Evolutionary conservation across 345 rosid genomes (phyloP).

Genomic region (Draba incana): DNA sequence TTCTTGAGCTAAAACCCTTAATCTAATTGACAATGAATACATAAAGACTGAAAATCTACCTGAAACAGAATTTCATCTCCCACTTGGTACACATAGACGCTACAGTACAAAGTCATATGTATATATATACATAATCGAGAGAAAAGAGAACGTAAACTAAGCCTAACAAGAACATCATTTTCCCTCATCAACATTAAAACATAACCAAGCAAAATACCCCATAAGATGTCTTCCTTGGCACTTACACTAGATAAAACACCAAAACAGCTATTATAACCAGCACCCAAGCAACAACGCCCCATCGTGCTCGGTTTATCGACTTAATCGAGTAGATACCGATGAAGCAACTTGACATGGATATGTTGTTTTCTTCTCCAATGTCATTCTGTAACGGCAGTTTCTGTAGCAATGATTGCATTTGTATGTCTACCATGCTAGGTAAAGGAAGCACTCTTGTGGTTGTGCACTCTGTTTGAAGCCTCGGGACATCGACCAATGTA

Average conservation of each 20-base stretch:
- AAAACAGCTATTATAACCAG: constrained; percentile 35
- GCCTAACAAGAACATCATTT: constrained; percentile 12
- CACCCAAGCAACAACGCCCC: constrained; percentile 33
- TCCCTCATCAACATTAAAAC: constrained; percentile 19
- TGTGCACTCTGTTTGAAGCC: constrained; percentile 37
- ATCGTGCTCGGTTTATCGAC: constrained; percentile 41
- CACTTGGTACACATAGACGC: too few relatives aligned
- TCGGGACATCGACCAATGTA: constrained; percentile 32
- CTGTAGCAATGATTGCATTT: constrained; percentile 38
- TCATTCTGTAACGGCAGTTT: constrained; percentile 34
- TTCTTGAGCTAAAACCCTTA: too few relatives aligned
- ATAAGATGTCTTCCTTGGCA: neutral
- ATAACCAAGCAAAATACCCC: constrained; percentile 3
- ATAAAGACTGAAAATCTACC: too few relatives aligned
- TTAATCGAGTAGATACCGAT: constrained; percentile 42
- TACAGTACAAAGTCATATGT: too few relatives aligned
- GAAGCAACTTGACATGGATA: constrained; percentile 40
- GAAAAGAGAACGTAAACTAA: constrained; percentile 5
- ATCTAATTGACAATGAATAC: too few relatives aligned
- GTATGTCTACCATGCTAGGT: constrained; percentile 38
- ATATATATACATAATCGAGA: neutral
- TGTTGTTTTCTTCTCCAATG: constrained; percentile 35
- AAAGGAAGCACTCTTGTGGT: constrained; percentile 38
- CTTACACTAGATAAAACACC: constrained; percentile 33
- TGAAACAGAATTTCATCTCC: too few relatives aligned